These are phyloP conservation scores for Spizellomyces punctatus DNA, from an alignment of 192 early-diverging fungal species.

Conservation along the genomic window DNA sequence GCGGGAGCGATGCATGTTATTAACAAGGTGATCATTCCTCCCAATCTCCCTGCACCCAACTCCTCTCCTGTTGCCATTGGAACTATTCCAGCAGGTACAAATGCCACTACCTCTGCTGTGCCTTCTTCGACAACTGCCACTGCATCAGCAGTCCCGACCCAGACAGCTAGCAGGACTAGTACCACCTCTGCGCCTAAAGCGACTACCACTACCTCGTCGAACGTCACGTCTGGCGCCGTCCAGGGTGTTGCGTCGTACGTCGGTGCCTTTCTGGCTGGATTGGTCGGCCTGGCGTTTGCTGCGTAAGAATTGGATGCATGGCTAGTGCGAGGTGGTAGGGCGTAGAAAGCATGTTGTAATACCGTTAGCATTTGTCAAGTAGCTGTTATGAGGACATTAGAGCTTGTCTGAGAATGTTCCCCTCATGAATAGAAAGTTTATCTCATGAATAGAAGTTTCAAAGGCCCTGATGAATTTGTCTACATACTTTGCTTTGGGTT, in stretches of 20 bases:
- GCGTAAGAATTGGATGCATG: background rate
- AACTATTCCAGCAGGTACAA: background rate
- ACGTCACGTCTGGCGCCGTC: background rate
- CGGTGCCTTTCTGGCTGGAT: slow-evolving; percentile 10
- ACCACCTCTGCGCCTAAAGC: background rate
- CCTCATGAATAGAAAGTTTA: too few species aligned
- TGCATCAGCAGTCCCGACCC: background rate
- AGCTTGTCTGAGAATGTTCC: too few species aligned
- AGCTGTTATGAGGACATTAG: too few species aligned
- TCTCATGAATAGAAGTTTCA: too few species aligned
- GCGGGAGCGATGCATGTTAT: slow-evolving; percentile 33
- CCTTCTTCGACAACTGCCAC: slow-evolving; percentile 3
- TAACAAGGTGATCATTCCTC: slow-evolving; percentile 30
- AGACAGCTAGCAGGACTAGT: background rate
- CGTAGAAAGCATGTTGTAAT: too few species aligned
- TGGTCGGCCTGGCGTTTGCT: slow-evolving; percentile 4
- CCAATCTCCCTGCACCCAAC: slow-evolving; percentile 4
- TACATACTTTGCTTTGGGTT: too few species aligned
- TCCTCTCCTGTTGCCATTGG: background rate
- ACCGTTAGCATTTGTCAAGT: too few species aligned
- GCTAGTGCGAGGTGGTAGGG: too few species aligned
- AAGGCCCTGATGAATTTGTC: too few species aligned
- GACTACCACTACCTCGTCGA: background rate
- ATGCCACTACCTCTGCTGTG: background rate
- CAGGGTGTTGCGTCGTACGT: background rate